phyloP scores from a whole-genome alignment of 768 basidiomycete species.

The Porphyrellus cyaneotinctus region DNA sequence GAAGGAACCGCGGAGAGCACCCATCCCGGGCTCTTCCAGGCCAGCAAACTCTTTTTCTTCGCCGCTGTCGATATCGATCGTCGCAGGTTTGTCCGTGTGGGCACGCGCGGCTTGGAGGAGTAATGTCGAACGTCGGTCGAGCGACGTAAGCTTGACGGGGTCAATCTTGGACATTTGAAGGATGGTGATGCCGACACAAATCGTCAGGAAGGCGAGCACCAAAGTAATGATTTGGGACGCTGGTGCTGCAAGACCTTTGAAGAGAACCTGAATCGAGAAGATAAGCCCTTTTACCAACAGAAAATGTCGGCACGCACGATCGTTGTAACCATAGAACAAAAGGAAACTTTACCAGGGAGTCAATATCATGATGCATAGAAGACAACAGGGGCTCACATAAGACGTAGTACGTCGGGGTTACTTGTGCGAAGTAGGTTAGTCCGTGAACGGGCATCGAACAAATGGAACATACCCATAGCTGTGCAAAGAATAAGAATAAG shows the following conservation, averaged over 20 bases:
- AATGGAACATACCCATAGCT: conserved; percentile 60
- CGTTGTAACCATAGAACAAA: conserved; percentile 80
- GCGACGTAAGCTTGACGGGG: conserved; percentile 67
- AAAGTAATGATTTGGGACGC: conserved; percentile 81
- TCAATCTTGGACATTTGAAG: conserved; percentile 96
- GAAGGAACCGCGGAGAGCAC: conserved; percentile 86
- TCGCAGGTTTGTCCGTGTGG: conserved; percentile 53
- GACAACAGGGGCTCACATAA: conserved; percentile 51
- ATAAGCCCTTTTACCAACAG: conserved; percentile 1
- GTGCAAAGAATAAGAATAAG: conserved; percentile 5
- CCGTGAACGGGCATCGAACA: not conserved
- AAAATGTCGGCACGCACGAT: conserved; percentile 48
- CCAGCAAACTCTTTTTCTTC: conserved; percentile 63
- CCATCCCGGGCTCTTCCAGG: conserved; percentile 89
- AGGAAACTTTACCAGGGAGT: conserved; percentile 53
- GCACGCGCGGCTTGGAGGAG: conserved; percentile 81
- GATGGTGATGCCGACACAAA: conserved; percentile 89
- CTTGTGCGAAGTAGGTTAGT: conserved; percentile 36
- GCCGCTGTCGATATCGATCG: conserved; percentile 34
- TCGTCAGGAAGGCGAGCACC: conserved; percentile 88
- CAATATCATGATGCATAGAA: not conserved
- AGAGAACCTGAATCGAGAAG: conserved; percentile 61
- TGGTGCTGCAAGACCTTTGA: conserved; percentile 81
- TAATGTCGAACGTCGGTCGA: conserved; percentile 88
- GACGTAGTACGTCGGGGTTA: conserved; percentile 86